phyloP scores from a whole-genome alignment of 2,329 filamentous ascomycete genomes.

The Epicoccum nigrum region DNA sequence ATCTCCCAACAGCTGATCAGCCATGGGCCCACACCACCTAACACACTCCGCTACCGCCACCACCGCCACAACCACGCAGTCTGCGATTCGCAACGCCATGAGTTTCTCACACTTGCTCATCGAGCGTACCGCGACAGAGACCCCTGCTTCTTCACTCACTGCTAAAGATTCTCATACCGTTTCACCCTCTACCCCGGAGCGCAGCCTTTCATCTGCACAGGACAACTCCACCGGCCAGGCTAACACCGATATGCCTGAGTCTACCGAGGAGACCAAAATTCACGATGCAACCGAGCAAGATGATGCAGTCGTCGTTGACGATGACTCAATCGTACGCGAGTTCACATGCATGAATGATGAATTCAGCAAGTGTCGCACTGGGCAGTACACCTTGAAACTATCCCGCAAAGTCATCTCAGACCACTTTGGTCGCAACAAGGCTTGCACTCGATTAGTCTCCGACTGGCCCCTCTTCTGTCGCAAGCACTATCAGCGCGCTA shows the following conservation, averaged over 20 bases:
- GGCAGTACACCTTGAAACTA: constrained; percentile 41
- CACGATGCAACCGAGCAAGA: background rate
- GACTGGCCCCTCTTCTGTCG: constrained; percentile 47
- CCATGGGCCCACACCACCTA: constrained; percentile 6
- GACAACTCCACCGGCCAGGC: constrained; percentile 7
- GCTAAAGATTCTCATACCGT: background rate
- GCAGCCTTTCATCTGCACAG: background rate
- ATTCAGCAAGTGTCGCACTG: constrained; percentile 38
- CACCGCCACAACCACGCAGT: constrained; percentile 8
- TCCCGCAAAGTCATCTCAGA: constrained; percentile 50
- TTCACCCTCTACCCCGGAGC: constrained; percentile 12
- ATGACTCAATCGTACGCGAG: constrained; percentile 28
- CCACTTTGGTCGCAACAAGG: constrained; percentile 50
- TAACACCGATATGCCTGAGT: constrained; percentile 15
- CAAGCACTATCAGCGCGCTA: constrained; percentile 51
- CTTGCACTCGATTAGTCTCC: constrained; percentile 38
- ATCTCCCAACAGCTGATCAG: background rate
- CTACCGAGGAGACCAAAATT: background rate
- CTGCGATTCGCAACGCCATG: constrained; percentile 30
- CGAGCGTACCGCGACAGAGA: background rate
- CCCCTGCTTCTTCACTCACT: background rate
- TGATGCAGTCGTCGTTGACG: background rate
- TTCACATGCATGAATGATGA: constrained; percentile 44
- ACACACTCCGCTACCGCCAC: background rate
- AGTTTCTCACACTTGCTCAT: constrained; percentile 32